These are phyloP conservation scores for Priceomyces castillae DNA, from an alignment of 805 yeast species.

Conservation along the genomic window DNA sequence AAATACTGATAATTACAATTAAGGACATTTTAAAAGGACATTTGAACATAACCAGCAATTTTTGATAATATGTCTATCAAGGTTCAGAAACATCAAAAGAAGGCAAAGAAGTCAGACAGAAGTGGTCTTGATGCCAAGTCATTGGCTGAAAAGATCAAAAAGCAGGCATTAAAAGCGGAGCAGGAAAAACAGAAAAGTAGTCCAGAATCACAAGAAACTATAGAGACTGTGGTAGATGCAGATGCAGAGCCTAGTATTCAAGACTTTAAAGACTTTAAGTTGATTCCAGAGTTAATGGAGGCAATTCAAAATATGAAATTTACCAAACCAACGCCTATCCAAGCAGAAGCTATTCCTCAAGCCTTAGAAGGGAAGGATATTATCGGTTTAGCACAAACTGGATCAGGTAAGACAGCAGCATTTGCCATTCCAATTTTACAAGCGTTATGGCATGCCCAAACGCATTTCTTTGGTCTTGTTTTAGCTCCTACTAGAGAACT, in stretches of 20 bases:
- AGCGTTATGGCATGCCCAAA: constrained; percentile 83
- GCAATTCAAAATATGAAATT: constrained; percentile 75
- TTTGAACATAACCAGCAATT: background rate
- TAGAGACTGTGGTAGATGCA: constrained; percentile 13
- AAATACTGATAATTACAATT: background rate
- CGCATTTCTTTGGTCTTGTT: constrained; percentile 85
- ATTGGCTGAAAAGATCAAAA: constrained; percentile 54
- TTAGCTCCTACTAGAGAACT: constrained; percentile 84
- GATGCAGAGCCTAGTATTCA: constrained; percentile 25
- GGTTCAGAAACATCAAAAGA: constrained; percentile 11
- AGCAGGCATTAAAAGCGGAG: constrained; percentile 28
- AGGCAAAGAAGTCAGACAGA: constrained; percentile 7
- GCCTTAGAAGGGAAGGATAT: constrained; percentile 89
- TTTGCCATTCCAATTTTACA: constrained; percentile 95
- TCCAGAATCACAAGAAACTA: constrained; percentile 3
- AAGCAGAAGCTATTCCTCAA: constrained; percentile 84
- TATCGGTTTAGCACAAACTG: constrained; percentile 95
- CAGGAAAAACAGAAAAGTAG: constrained; percentile 12
- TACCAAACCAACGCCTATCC: constrained; percentile 89
- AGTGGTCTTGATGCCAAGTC: constrained; percentile 40
- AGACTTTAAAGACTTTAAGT: constrained; percentile 55
- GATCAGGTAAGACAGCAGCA: constrained; percentile 98
- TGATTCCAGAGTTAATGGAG: constrained; percentile 76
- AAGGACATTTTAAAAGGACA: too few relatives aligned
- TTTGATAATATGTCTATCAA: constrained; percentile 7